Evolutionary conservation across 2,329 filamentous ascomycete species (phyloP).

Genomic region (Pseudocercospora cruenta): DNA sequence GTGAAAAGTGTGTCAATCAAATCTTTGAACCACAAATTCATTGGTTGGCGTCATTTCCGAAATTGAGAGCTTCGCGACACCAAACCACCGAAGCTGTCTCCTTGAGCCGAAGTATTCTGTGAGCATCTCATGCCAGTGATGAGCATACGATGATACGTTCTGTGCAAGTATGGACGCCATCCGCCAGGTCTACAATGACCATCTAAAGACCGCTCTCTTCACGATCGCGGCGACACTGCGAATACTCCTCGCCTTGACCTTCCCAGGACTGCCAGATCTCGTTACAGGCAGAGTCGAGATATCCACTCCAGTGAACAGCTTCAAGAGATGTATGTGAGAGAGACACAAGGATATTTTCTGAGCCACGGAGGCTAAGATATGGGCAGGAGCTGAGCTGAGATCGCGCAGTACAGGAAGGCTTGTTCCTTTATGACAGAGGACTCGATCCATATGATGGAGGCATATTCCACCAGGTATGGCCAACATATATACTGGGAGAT

Average conservation of each 20-base stretch:
- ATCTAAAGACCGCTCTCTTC: constrained; percentile 68
- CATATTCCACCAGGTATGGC: constrained; percentile 67
- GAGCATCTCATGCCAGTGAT: constrained; percentile 1
- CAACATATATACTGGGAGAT: neutral
- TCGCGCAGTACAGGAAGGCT: constrained; percentile 81
- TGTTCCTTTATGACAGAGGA: constrained; percentile 95
- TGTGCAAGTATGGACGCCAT: constrained; percentile 28
- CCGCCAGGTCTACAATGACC: constrained; percentile 36
- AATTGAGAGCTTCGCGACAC: neutral
- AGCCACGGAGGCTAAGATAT: constrained; percentile 19
- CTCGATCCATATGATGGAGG: constrained; percentile 97
- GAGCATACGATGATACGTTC: constrained; percentile 20
- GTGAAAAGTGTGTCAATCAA: neutral
- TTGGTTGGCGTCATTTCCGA: neutral
- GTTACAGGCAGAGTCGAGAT: constrained; percentile 92
- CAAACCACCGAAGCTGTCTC: neutral
- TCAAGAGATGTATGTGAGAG: constrained; percentile 79
- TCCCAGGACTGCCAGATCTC: constrained; percentile 81
- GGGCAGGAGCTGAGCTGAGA: constrained; percentile 35
- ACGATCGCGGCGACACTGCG: constrained; percentile 75
- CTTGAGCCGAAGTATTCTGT: neutral
- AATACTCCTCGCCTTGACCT: constrained; percentile 76
- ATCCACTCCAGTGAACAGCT: constrained; percentile 95
- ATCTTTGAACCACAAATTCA: neutral
- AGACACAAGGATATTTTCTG: neutral